Evolutionary conservation across 495 filamentous ascomycete species (phyloP), one percentile per base, ranked within the genome.

Genomic region (Aspergillus leporis): DNA sequence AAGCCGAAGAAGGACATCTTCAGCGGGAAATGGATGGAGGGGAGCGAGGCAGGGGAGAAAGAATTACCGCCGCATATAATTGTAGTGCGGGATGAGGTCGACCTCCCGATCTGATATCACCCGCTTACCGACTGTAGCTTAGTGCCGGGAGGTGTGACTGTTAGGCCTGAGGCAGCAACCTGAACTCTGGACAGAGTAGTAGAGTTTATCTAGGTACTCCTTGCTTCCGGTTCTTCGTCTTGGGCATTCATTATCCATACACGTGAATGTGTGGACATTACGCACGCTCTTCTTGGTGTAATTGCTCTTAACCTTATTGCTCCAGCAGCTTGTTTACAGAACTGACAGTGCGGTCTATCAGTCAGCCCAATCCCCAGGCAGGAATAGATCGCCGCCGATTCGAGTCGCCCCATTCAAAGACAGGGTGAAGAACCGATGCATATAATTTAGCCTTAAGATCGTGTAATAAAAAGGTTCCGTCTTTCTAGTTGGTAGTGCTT

Each of bases 1-100:
- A 93, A 92, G 61, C 91, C 90, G 74, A 94, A 98, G 81, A 96
- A 94, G 61, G 90, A 89, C 87, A 90, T 90, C 70, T 61, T 65
- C 64, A 64, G 64, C 54, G 28, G 43, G 56, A 25, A 48, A 45
- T 58, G 58, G 58, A 32, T 43, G 48, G 56, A 56, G 58, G 54
- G 52, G 53, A 52, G 51, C 55, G 31, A 63, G 59, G 45, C 21
- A 55, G 53, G 14, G 25, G 53, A 55, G 61, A 62, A 62, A 62
- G 59, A 63, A 53, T 61, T 63, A 63, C 38, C 60, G 55, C 62
- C 18, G 58, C 53, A 62, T 61, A 60, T 61, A 60, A 62, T 63
- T 65, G 66, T 68, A 50, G 66, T 68, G 66, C 66, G 66, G 66
- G 66, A 68, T 68, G 62, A 68, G 54, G 66, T 63, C 36, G 45